A percentile compares a stretch with the other conserved stretches of the same genome.
phyloP scores from a whole-genome alignment of 2,329 filamentous ascomycete genomes.

The Sporothrix inflata region DNA sequence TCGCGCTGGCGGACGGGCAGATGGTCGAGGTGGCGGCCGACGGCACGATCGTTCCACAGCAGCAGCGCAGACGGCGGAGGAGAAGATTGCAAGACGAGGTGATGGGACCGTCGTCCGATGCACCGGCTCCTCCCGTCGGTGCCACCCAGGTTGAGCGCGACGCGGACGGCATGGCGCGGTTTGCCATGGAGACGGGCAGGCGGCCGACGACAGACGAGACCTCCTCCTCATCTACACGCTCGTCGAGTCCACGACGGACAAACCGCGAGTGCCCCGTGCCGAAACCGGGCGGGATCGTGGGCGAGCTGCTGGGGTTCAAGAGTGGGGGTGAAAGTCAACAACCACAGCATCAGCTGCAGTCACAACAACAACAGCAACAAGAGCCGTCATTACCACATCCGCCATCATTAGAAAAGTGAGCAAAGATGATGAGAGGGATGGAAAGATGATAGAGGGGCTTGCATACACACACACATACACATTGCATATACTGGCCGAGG shows the following conservation, averaged over 20 bases:
- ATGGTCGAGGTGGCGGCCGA: slow-evolving; percentile 49
- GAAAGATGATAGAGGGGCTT: neutral
- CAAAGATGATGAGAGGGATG: neutral
- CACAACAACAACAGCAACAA: neutral
- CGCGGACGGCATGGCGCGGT: slow-evolving; percentile 55
- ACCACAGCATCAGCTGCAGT: neutral
- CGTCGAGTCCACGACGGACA: slow-evolving; percentile 45
- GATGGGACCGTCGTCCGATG: neutral
- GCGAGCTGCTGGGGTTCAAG: slow-evolving; percentile 64
- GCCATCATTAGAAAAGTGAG: slow-evolving; percentile 12
- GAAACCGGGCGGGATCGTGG: slow-evolving; percentile 72
- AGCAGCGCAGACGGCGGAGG: slow-evolving; percentile 49
- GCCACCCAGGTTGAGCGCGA: slow-evolving; percentile 44
- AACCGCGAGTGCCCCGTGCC: slow-evolving; percentile 84
- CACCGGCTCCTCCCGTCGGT: neutral
- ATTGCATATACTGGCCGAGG: slow-evolving; percentile 10
- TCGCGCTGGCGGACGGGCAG: slow-evolving; percentile 73
- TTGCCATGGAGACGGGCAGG: slow-evolving; percentile 42
- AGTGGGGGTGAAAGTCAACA: neutral
- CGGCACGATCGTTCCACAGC: slow-evolving; percentile 37
- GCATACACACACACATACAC: neutral
- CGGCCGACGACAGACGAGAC: neutral
- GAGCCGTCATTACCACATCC: neutral
- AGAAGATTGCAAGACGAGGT: slow-evolving; percentile 29
- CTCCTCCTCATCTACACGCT: neutral